phyloP scores from a whole-genome alignment of 257 asterid species.

The Handroanthus guayacan region DNA sequence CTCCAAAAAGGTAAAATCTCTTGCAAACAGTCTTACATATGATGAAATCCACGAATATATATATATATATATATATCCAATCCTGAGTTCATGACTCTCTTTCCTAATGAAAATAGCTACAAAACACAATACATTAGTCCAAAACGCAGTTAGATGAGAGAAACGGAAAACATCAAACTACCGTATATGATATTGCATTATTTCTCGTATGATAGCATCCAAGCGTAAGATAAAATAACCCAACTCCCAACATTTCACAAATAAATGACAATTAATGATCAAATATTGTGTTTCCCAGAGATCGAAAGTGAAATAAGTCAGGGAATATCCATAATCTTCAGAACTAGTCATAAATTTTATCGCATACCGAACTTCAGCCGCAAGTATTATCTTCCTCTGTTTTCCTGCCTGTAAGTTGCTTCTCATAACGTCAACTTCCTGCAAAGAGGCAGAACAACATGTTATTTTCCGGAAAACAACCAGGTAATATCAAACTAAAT shows the following conservation, averaged over 20 bases:
- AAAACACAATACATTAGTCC: neutral
- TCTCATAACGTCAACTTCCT: slow-evolving; percentile 64
- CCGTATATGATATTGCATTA: neutral
- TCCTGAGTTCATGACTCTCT: neutral
- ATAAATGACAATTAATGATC: slow-evolving; percentile 18
- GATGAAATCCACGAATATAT: neutral
- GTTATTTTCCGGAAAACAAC: neutral
- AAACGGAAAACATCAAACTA: neutral
- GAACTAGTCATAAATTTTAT: neutral
- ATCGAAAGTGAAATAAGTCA: neutral
- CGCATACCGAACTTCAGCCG: slow-evolving; percentile 85
- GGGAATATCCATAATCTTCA: neutral
- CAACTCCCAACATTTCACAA: neutral
- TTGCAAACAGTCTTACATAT: too few species aligned
- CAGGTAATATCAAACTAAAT: slow-evolving; percentile 1
- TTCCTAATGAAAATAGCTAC: neutral
- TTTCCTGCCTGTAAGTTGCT: slow-evolving; percentile 65
- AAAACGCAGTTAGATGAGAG: neutral
- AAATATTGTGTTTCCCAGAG: neutral
- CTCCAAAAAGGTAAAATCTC: too few species aligned
- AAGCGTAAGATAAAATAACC: neutral
- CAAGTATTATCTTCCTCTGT: slow-evolving; percentile 62
- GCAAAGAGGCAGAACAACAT: slow-evolving; percentile 27
- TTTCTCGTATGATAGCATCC: neutral
- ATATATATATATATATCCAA: neutral